Conservation (phyloP, 192 early-diverging fungal species). For the Coemansia sp. region DNA sequence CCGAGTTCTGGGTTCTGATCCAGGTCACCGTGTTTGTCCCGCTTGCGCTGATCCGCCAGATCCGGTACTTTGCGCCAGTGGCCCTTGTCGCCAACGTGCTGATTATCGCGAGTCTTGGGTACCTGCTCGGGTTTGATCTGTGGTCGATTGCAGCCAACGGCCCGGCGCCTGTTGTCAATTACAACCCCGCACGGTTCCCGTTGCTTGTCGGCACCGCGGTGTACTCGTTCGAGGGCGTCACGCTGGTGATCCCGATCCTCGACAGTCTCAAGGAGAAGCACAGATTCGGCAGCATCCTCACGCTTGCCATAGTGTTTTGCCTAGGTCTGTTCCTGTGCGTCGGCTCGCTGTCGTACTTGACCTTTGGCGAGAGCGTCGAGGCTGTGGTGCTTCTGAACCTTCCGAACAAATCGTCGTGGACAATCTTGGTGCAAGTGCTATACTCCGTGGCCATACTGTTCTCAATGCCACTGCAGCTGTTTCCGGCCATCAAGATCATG, state of each 20-base stretch:
- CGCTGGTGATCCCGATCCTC: slow-evolving; percentile 74
- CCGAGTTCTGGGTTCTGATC: slow-evolving; percentile 78
- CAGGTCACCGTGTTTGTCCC: slow-evolving; percentile 81
- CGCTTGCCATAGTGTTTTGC: slow-evolving; percentile 74
- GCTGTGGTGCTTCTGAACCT: slow-evolving; percentile 92
- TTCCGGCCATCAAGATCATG: slow-evolving; percentile 92
- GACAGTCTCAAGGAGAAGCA: slow-evolving; percentile 85
- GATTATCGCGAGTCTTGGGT: slow-evolving; percentile 84
- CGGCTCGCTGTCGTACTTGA: slow-evolving; percentile 83
- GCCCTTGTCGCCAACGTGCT: slow-evolving; percentile 92
- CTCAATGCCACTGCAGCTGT: slow-evolving; percentile 93
- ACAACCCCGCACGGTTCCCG: slow-evolving; percentile 81
- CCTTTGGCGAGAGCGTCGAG: slow-evolving; percentile 85
- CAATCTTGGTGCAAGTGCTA: slow-evolving; percentile 76
- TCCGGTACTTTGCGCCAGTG: slow-evolving; percentile 85
- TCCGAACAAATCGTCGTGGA: slow-evolving; percentile 68
- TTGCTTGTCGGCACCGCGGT: slow-evolving; percentile 96
- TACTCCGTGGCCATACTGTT: slow-evolving; percentile 94
- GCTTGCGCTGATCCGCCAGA: slow-evolving; percentile 87
- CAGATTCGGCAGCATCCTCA: slow-evolving; percentile 80
- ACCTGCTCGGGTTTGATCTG: slow-evolving; percentile 84
- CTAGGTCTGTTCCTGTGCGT: slow-evolving; percentile 82
- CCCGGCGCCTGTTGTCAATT: slow-evolving; percentile 68
- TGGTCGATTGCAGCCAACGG: slow-evolving; percentile 49
- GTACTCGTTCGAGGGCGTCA: slow-evolving; percentile 90